These are phyloP conservation scores for Starmerella bacillaris DNA, from an alignment of 805 yeast genomes.

Conservation along the genomic window DNA sequence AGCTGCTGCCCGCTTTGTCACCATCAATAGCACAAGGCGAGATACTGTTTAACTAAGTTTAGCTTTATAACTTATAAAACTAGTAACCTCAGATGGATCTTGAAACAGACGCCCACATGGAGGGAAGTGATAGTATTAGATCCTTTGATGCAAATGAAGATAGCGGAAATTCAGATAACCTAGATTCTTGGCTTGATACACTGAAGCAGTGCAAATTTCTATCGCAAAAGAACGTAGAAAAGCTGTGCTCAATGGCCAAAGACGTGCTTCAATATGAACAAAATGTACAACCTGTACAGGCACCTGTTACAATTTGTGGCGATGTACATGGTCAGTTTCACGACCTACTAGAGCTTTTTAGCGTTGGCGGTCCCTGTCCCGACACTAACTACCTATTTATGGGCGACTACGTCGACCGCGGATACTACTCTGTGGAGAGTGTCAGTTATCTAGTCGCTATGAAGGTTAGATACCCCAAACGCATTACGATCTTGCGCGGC, in stretches of 20 bases:
- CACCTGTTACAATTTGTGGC: constrained; percentile 93
- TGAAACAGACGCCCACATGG: constrained; percentile 27
- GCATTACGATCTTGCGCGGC: constrained; percentile 86
- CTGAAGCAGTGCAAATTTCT: constrained; percentile 70
- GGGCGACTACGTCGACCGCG: constrained; percentile 86
- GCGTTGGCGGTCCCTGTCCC: constrained; percentile 92
- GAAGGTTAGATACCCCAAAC: constrained; percentile 83
- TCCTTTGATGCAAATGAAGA: constrained; percentile 21
- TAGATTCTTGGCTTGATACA: constrained; percentile 82
- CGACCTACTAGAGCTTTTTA: constrained; percentile 84
- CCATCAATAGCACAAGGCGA: neutral
- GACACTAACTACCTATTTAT: constrained; percentile 78
- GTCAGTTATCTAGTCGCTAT: constrained; percentile 80
- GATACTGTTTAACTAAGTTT: neutral
- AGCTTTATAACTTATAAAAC: too few species aligned
- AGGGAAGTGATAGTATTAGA: constrained; percentile 19
- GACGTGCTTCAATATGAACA: constrained; percentile 82
- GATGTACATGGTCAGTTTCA: constrained; percentile 96
- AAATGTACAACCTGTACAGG: constrained; percentile 85
- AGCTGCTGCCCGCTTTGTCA: neutral
- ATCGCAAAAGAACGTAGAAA: constrained; percentile 60
- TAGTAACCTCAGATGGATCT: too few species aligned
- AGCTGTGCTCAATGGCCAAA: constrained; percentile 74
- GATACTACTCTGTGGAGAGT: constrained; percentile 76
- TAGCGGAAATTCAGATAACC: constrained; percentile 44